Base-by-base conservation (phyloP, 306 rosid genomes). In the Prunus mume region DNA sequence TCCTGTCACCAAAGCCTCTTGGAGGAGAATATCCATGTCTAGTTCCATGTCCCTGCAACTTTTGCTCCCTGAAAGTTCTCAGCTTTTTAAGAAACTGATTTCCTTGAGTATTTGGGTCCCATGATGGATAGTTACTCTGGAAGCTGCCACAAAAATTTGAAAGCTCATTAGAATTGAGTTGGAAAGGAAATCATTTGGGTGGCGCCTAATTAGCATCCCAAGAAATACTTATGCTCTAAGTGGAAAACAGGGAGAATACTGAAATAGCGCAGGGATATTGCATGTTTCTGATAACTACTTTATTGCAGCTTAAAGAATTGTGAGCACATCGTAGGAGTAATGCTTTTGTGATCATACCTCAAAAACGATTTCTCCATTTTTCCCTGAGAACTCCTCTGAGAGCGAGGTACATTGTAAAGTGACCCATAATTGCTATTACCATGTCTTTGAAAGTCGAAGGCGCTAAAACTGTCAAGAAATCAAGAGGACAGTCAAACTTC, bases 311-410 rank as follows among this genome's bases (percentile, higher is more conserved):
- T 13, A 60, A 3, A 49, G 38, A 9, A 65, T 38, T 38, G 9
- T 38, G 43, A 38, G 43, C 43, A 7, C 43, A 80, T 67, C 30
- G 13, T 38, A 61, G 30, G 32, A 72, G 64, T 9, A 72, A 63
- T 65, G 64, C 64, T n/a, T 38, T 38, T 49, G 58, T 55, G 47
- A 74, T 52, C 76, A 68, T 85, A 92, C 99, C 99, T 95, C 83
- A 95, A 87, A 57, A 95, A 86, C 3, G 99, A 95, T 87, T 95
- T 95, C 97, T 95, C 99, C 96, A 95, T 79, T 81, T 95, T 95
- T 67, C 99, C 99, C 72, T 95, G 99, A 56, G 96, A 95, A 78
- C 99, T 95, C 86, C 97, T 91, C 80, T 79, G 84, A 11, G 58
- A 19, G 20, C 78, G 83, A 63, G 87, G 80, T 10, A 89, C 86